Evolutionary conservation across 2,329 filamentous ascomycete species (phyloP).

Genomic region (Colletotrichum sp.): DNA sequence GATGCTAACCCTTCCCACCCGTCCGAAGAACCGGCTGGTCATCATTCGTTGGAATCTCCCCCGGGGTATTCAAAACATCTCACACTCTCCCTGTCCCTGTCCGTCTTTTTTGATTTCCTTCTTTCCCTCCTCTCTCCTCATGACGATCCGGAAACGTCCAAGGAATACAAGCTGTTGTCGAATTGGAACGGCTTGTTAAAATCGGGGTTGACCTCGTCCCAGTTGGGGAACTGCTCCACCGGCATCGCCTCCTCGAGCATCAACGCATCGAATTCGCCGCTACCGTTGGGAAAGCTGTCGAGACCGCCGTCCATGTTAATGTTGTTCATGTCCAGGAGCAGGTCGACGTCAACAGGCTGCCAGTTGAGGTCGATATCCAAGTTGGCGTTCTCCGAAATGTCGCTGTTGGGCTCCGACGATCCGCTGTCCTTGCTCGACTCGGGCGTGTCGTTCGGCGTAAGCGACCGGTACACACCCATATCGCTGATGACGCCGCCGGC

Average conservation of each 20-base stretch:
- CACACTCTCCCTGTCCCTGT: neutral
- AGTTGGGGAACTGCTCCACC: constrained; percentile 31
- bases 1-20: constrained; percentile 3
- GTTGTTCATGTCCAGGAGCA: constrained; percentile 47
- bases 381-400: constrained; percentile 60
- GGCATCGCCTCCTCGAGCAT: constrained; percentile 20
- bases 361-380: constrained; percentile 61
- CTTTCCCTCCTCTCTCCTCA: neutral
- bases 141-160: constrained; percentile 30
- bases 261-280: constrained; percentile 26
- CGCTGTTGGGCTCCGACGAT: constrained; percentile 65
- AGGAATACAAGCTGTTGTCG: constrained; percentile 46
- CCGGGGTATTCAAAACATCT: constrained; percentile 14
- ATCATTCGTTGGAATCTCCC: constrained; percentile 8
- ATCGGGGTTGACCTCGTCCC: constrained; percentile 57
- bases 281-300: constrained; percentile 21
- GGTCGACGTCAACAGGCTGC: constrained; percentile 53
- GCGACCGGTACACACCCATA: constrained; percentile 56
- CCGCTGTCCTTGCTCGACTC: constrained; percentile 68
- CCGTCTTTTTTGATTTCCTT: neutral
- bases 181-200: constrained; percentile 60
- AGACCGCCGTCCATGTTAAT: constrained; percentile 32
- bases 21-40: constrained; percentile 10
- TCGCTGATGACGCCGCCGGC: constrained; percentile 57
- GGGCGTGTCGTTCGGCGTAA: constrained; percentile 68